Percentiles rank a stretch among this genome's conserved stretches.
These are phyloP conservation scores for Berkeleyomyces basicola DNA, from an alignment of 2,329 filamentous ascomycete species.

Conservation along the genomic window DNA sequence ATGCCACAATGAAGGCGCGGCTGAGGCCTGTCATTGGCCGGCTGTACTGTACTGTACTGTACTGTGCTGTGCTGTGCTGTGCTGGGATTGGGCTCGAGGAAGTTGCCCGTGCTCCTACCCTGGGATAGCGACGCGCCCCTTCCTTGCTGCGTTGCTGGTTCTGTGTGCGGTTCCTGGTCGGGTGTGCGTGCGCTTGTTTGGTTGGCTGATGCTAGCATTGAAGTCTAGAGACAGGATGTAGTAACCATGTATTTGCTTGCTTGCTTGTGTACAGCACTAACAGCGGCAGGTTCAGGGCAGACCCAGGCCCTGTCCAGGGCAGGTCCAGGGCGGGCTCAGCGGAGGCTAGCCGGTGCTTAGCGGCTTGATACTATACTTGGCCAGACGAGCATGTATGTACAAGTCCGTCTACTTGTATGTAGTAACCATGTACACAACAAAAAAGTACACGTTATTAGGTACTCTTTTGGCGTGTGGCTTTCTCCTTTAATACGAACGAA, in stretches of 20 bases:
- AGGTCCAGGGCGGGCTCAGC: background rate
- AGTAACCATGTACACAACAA: background rate
- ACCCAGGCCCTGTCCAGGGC: too few species aligned
- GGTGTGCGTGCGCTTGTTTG: background rate
- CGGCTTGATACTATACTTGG: too few species aligned
- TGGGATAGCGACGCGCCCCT: slow-evolving; percentile 1
- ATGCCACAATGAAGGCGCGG: too few species aligned
- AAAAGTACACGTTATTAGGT: background rate
- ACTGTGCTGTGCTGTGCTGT: background rate
- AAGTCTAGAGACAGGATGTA: too few species aligned
- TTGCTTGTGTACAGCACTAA: too few species aligned
- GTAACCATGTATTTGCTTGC: too few species aligned
- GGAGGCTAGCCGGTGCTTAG: background rate
- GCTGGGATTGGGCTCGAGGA: slow-evolving; percentile 5
- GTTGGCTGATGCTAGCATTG: background rate
- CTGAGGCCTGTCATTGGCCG: too few species aligned
- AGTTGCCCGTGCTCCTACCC: slow-evolving; percentile 9
- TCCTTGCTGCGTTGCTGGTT: background rate
- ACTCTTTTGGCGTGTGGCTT: background rate
- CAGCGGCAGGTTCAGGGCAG: too few species aligned
- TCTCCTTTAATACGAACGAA: slow-evolving; percentile 13
- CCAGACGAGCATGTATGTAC: too few species aligned
- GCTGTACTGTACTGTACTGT: too few species aligned
- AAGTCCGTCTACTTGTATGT: too few species aligned
- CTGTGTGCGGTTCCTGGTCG: background rate